Conservation (phyloP, 2,329 filamentous ascomycete species). For the Pseudogymnoascus sp. region DNA sequence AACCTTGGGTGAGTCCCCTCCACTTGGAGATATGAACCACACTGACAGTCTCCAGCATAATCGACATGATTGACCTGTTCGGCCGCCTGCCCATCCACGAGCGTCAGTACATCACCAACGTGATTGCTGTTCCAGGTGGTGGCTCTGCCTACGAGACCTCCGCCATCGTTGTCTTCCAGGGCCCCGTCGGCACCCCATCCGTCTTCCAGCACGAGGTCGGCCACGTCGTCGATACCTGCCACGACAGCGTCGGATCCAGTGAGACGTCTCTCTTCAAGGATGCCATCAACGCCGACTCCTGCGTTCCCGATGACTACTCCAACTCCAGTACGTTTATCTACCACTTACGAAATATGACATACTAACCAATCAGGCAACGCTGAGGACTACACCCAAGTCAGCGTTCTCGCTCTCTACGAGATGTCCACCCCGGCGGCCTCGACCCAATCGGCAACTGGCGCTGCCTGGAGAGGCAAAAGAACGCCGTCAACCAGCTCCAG, state of each 20-base stretch:
- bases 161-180: background rate
- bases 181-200: background rate
- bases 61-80: slow-evolving; percentile 16
- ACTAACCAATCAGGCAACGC: slow-evolving; percentile 10
- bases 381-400: slow-evolving; percentile 17
- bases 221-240: slow-evolving; percentile 14
- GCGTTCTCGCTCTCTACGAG: slow-evolving; percentile 15
- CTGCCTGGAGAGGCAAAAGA: slow-evolving; percentile 15
- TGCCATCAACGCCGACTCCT: slow-evolving; percentile 13
- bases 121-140: slow-evolving; percentile 14
- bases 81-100: slow-evolving; percentile 17
- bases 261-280: slow-evolving; percentile 11
- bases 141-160: slow-evolving; percentile 13
- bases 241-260: slow-evolving; percentile 12
- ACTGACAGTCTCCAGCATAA: slow-evolving; percentile 11
- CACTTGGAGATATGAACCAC: background rate
- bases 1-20: slow-evolving; percentile 4
- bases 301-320: slow-evolving; percentile 16
- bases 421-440: slow-evolving; percentile 13
- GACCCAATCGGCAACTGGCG: slow-evolving; percentile 13
- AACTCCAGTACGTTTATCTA: slow-evolving; percentile 13
- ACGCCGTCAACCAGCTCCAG: slow-evolving; percentile 13
- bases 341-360: background rate
- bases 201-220: slow-evolving; percentile 12
- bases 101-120: slow-evolving; percentile 17